A percentile compares a stretch with the other conserved stretches of the same genome.
phyloP scores from a whole-genome alignment of 2,329 filamentous ascomycete genomes.

The Lasiodiplodia sp. region DNA sequence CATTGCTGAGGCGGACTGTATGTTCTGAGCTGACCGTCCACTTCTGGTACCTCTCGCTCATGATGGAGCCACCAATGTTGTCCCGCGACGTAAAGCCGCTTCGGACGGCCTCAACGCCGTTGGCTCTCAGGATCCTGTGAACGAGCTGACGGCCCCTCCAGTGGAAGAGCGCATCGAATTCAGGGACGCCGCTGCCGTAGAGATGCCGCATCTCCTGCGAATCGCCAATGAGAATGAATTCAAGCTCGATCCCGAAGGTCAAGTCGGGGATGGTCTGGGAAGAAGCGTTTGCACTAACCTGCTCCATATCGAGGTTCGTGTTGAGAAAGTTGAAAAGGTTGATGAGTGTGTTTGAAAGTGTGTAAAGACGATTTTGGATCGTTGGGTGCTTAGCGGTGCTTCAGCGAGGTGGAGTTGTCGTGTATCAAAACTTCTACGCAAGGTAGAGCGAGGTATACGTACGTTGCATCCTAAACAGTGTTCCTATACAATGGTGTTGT shows the following conservation, averaged over 20 bases:
- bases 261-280: neutral
- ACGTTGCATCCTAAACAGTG: no score
- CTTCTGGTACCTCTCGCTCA: neutral
- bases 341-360: neutral
- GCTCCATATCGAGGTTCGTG: neutral
- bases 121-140: no score
- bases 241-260: slow-evolving; percentile 1
- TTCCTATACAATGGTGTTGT: no score
- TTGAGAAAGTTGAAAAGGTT: neutral
- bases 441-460: no score
- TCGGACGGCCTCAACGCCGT: no score
- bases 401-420: no score
- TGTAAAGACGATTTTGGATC: neutral
- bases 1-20: neutral
- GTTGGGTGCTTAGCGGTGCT: no score
- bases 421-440: no score
- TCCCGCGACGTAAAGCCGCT: neutral
- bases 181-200: no score
- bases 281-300: neutral
- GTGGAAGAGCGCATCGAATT: neutral
- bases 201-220: neutral
- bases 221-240: slow-evolving; percentile 1
- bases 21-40: neutral
- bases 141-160: no score
- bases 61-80: neutral